These are phyloP conservation scores for Purpureocillium lavendulum DNA, from an alignment of 2,329 filamentous ascomycete genomes.

Conservation along the genomic window DNA sequence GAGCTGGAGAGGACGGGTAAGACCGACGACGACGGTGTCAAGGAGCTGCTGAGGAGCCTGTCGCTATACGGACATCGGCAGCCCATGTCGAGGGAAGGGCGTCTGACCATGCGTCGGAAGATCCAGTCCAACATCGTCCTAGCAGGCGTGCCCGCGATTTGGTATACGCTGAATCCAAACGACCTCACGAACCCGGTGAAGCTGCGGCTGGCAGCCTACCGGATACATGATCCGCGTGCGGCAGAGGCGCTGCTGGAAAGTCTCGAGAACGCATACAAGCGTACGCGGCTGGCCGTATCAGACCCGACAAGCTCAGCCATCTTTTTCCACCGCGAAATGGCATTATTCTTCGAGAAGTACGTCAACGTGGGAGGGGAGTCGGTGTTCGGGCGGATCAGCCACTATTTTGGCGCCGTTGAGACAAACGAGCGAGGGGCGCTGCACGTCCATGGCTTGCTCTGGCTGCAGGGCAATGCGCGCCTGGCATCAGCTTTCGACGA, in stretches of 20 bases:
- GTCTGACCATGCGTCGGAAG: slow-evolving; percentile 2
- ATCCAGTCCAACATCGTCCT: background rate
- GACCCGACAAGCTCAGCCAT: slow-evolving; percentile 4
- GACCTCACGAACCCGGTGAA: slow-evolving; percentile 8
- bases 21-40: background rate
- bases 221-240: slow-evolving; percentile 1
- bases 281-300: background rate
- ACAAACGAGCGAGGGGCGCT: background rate
- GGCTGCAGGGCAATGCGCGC: no score
- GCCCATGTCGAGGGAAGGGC: slow-evolving; percentile 2
- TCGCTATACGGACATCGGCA: slow-evolving; percentile 2
- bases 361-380: no score
- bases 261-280: background rate
- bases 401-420: slow-evolving; percentile 1
- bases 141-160: slow-evolving; percentile 5
- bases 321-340: background rate
- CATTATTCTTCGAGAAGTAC: no score
- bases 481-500: no score
- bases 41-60: background rate
- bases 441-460: no score
- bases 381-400: slow-evolving; percentile 2
- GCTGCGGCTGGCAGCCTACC: slow-evolving; percentile 4
- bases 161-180: slow-evolving; percentile 7
- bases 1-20: background rate
- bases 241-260: slow-evolving; percentile 4